phyloP scores from a whole-genome alignment of 208 protist species.

The Herpetomonas muscarum region DNA sequence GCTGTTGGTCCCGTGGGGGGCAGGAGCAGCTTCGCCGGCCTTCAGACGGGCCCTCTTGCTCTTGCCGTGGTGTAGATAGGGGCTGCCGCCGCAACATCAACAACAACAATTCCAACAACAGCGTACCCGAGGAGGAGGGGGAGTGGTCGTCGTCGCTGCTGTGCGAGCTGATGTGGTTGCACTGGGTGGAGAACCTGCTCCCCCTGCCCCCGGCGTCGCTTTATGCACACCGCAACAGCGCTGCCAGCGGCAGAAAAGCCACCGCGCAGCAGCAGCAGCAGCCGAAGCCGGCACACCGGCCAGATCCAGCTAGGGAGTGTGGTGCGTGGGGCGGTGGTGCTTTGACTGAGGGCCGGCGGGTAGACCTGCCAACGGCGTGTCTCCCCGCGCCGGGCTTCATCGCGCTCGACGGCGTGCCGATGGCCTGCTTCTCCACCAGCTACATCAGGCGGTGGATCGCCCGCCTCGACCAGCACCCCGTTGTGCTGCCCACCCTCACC shows the following conservation, averaged over 20 bases:
- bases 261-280: too few relatives aligned
- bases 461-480: constrained; percentile 47
- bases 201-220: constrained; percentile 6
- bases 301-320: too few relatives aligned
- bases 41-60: too few relatives aligned
- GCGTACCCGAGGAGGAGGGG: background rate
- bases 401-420: constrained; percentile 47
- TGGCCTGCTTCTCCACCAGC: constrained; percentile 38
- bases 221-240: background rate
- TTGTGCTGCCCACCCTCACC: constrained; percentile 21
- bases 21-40: too few relatives aligned
- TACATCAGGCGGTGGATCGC: constrained; percentile 51
- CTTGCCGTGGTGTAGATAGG: too few relatives aligned
- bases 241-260: too few relatives aligned
- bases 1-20: too few relatives aligned
- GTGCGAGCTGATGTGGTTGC: constrained; percentile 20
- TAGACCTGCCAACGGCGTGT: background rate
- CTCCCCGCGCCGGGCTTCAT: constrained; percentile 12
- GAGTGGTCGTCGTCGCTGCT: constrained; percentile 15
- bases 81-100: background rate
- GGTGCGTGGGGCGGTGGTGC: too few relatives aligned
- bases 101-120: background rate
- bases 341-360: too few relatives aligned
- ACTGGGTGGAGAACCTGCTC: constrained; percentile 23
- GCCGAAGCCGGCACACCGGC: too few relatives aligned